These are phyloP conservation scores for Leishmania amazonensis DNA, from an alignment of 208 protist genomes.

Conservation along the genomic window DNA sequence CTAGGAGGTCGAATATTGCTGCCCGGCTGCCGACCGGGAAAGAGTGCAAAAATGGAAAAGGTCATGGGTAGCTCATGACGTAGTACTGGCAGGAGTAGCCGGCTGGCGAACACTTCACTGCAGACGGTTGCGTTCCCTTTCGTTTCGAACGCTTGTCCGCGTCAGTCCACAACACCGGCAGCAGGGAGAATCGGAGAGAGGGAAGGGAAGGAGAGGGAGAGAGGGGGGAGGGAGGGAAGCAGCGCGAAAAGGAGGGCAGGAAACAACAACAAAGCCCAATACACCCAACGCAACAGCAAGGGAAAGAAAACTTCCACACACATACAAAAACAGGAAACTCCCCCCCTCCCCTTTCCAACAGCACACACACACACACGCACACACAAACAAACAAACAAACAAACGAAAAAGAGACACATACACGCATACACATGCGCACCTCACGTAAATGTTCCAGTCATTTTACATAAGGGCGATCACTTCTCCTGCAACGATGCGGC, in stretches of 20 bases:
- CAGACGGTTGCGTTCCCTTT: neutral
- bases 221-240: neutral
- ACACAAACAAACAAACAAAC: neutral
- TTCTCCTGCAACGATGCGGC: neutral
- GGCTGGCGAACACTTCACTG: neutral
- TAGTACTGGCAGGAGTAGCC: neutral
- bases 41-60: neutral
- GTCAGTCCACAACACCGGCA: neutral
- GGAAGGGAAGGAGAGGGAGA: neutral
- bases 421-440: neutral
- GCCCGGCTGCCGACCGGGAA: neutral
- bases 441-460: no score
- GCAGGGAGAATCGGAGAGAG: neutral
- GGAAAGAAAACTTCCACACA: neutral
- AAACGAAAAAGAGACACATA: neutral
- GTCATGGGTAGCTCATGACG: neutral
- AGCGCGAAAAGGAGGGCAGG: neutral
- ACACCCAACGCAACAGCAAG: neutral
- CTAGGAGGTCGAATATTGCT: neutral
- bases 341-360: neutral
- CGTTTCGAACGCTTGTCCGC: neutral
- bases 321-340: neutral
- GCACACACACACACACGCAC: neutral
- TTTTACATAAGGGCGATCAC: neutral
- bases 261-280: neutral